Conservation (phyloP, 2,329 filamentous ascomycete genomes). For the Dryadomyces sulphureus region DNA sequence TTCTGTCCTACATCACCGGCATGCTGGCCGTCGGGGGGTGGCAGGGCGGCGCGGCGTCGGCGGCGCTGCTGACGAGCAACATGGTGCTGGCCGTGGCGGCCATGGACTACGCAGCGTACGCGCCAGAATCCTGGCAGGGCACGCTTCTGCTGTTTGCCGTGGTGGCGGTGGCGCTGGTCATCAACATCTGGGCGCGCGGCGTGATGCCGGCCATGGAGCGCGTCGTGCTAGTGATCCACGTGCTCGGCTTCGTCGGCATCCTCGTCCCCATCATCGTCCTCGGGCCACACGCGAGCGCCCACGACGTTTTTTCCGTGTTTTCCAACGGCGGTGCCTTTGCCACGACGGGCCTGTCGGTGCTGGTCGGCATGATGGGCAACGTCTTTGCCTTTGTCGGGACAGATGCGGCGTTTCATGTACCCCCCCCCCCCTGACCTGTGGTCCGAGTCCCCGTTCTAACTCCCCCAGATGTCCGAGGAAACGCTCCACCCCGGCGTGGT, state of each 20-base stretch:
- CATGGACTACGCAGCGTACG: slow-evolving; percentile 23
- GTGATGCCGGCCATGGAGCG: slow-evolving; percentile 33
- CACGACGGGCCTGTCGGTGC: slow-evolving; percentile 26
- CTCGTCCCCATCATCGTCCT: slow-evolving; percentile 12
- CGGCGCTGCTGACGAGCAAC: slow-evolving; percentile 25
- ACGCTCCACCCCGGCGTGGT: slow-evolving; percentile 18
- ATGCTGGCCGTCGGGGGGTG: slow-evolving; percentile 32
- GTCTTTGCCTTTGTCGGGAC: slow-evolving; percentile 19
- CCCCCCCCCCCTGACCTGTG: neutral
- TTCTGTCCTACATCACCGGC: slow-evolving; percentile 37
- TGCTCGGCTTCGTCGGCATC: slow-evolving; percentile 10
- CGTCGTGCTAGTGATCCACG: slow-evolving; percentile 20
- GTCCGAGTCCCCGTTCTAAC: neutral
- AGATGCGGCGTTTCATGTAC: slow-evolving; percentile 13
- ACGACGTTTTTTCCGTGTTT: slow-evolving; percentile 27
- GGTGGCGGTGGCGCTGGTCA: slow-evolving; percentile 26
- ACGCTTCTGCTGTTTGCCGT: slow-evolving; percentile 32
- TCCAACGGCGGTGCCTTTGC: slow-evolving; percentile 31
- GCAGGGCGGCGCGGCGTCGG: slow-evolving; percentile 21
- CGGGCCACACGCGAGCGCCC: slow-evolving; percentile 7
- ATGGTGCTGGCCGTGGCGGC: slow-evolving; percentile 29
- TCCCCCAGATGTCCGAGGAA: slow-evolving; percentile 21
- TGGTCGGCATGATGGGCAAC: slow-evolving; percentile 27
- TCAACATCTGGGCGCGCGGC: slow-evolving; percentile 31
- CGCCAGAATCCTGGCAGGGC: slow-evolving; percentile 26